These are phyloP conservation scores for Fusarium dimerum DNA, from an alignment of 2,329 filamentous ascomycete species.

Conservation along the genomic window DNA sequence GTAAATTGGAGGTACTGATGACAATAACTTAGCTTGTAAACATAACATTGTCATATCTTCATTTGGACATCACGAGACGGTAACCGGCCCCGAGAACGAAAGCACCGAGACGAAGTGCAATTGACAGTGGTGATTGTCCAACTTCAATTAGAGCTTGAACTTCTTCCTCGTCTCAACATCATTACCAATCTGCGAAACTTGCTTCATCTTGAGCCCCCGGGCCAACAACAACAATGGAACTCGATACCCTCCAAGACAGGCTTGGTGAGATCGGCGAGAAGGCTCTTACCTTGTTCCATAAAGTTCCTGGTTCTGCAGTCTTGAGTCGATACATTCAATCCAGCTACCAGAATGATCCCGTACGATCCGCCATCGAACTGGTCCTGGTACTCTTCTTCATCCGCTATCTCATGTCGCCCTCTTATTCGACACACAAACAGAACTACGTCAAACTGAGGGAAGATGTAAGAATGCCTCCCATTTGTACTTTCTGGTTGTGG, in stretches of 20 bases:
- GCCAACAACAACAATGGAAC: slow-evolving; percentile 52
- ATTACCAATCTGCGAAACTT: too few relatives aligned
- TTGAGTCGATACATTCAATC: slow-evolving; percentile 93
- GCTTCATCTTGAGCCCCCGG: neutral
- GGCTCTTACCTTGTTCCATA: slow-evolving; percentile 72
- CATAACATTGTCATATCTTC: too few relatives aligned
- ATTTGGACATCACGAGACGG: too few relatives aligned
- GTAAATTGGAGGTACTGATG: too few relatives aligned
- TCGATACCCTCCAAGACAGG: slow-evolving; percentile 57
- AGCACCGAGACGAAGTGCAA: too few relatives aligned
- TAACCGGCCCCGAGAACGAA: too few relatives aligned
- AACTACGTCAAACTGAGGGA: slow-evolving; percentile 88
- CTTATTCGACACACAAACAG: slow-evolving; percentile 87
- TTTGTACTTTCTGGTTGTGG: too few relatives aligned
- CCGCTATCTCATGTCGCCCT: slow-evolving; percentile 86
- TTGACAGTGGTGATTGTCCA: too few relatives aligned
- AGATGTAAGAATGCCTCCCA: slow-evolving; percentile 47
- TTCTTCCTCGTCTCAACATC: neutral
- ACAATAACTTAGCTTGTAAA: too few relatives aligned
- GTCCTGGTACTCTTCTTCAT: slow-evolving; percentile 95
- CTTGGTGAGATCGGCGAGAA: slow-evolving; percentile 54
- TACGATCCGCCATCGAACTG: slow-evolving; percentile 90
- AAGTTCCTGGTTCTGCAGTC: slow-evolving; percentile 90
- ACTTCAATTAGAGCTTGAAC: neutral
- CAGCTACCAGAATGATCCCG: slow-evolving; percentile 95